Base-by-base conservation (phyloP, 177 flowering plant species). In the Vitis hybrid region DNA sequence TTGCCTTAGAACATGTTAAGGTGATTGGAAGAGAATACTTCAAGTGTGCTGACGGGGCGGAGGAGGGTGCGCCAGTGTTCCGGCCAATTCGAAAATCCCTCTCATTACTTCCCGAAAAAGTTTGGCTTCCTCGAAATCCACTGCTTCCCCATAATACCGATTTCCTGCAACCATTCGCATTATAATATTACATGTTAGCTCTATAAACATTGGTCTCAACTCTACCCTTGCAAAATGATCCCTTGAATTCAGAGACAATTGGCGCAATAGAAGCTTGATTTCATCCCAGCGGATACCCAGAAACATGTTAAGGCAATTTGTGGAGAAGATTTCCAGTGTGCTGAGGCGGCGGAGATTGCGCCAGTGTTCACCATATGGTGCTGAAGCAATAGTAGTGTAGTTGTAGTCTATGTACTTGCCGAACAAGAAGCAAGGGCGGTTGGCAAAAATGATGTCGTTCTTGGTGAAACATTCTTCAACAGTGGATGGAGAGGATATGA, bases 331-430 rank as follows among this genome's bases (percentile, higher is more conserved):
- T 19, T 82, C 81, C 7, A 72, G 11, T 1, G 78, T 32, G 26
- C 67, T 19, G 45, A 82, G 30, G 48, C 81, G 80, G 64, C 83
- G 81, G 15, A 82, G 80, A 66, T 82, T 80, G 63, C 81, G 83
- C 86, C 86, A 78, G 67, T 78, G 83, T 14, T 70, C 68, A 1
- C 81, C 79, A 51, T 80, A 80, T 11, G 79, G 12, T n/a, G 80
- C 59, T 17, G 34, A 7, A 0, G n/a, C 51, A 2, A 77, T 5
- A 21, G 79, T 52, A 51, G 77, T 72, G 72, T 34, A 26, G 68
- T 77, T 68, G 71, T 80, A 77, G 64, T 17, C 55, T 0, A 78
- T 2, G 72, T 70, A 56, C n/a, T 75, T 78, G 21, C 66, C 74
- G 2, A 8, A 4, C 21, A 64, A n/a, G 2, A 55, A 6, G 1